Conservation (phyloP, 352 stramenopile species). For the Phytophthora syringae region DNA sequence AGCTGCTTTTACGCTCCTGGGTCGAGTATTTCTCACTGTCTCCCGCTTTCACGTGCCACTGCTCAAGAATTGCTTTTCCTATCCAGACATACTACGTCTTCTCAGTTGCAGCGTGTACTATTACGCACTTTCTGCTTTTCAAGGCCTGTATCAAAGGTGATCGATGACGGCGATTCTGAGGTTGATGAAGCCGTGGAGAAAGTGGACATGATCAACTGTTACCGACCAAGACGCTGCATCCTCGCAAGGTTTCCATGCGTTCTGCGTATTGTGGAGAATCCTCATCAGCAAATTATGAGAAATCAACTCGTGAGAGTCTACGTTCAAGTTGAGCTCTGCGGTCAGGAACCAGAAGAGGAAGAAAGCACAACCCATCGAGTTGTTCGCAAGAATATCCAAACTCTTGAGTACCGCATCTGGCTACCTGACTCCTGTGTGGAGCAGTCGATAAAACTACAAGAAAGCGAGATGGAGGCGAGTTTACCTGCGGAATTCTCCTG, state of each 20-base stretch:
- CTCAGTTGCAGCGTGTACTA: conserved; percentile 23
- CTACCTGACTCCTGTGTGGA: conserved; percentile 61
- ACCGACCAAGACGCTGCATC: conserved; percentile 32
- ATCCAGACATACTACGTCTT: conserved; percentile 19
- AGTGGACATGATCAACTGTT: conserved; percentile 2
- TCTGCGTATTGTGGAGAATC: conserved; percentile 43
- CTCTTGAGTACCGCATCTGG: conserved; percentile 49
- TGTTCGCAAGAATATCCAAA: neutral
- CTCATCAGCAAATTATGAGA: conserved; percentile 49
- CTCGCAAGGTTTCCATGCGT: conserved; percentile 52
- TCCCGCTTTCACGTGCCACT: conserved; percentile 16
- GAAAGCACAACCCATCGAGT: neutral
- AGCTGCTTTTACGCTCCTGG: conserved; percentile 32
- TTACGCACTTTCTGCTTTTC: conserved; percentile 19
- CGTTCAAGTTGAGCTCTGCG: conserved; percentile 62
- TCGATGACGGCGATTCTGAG: conserved; percentile 2
- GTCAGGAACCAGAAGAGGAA: conserved; percentile 4
- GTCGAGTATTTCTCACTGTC: conserved; percentile 10
- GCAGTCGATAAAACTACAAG: conserved; percentile 49
- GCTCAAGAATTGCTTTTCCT: conserved; percentile 26
- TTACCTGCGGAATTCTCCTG: conserved; percentile 43
- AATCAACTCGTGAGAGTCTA: conserved; percentile 51
- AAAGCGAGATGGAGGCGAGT: conserved; percentile 66
- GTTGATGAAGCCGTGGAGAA: neutral
- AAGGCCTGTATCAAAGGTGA: neutral